These are phyloP conservation scores for Hypoxylon fragiforme DNA, from an alignment of 495 filamentous ascomycete species.

Conservation along the genomic window DNA sequence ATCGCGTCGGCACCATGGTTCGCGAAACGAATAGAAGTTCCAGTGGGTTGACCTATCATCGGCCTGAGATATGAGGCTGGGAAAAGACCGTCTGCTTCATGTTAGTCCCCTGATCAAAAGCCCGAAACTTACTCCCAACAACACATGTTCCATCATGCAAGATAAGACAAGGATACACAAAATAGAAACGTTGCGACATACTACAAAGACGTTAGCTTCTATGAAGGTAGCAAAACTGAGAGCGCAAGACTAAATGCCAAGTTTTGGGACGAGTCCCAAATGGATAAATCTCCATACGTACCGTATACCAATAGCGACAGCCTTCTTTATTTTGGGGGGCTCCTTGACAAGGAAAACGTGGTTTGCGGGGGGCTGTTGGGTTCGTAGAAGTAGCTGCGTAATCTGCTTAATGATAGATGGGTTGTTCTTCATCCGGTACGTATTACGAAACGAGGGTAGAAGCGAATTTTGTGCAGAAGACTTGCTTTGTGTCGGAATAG, in stretches of 20 bases:
- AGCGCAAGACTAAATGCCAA: background rate
- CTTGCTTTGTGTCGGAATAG: constrained; percentile 40
- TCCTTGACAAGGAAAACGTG: constrained; percentile 75
- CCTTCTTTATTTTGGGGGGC: constrained; percentile 72
- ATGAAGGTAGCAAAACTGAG: background rate
- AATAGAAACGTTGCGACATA: constrained; percentile 1
- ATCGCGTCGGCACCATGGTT: constrained; percentile 85
- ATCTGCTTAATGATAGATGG: constrained; percentile 75
- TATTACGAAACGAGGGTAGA: constrained; percentile 68
- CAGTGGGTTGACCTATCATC: constrained; percentile 91
- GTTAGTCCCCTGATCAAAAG: background rate
- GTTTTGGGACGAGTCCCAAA: too few species aligned
- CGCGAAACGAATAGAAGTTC: constrained; percentile 91
- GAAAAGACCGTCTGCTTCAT: constrained; percentile 70
- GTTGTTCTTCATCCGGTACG: constrained; percentile 66
- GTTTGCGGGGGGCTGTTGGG: constrained; percentile 60
- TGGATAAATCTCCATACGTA: background rate
- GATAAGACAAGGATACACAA: background rate
- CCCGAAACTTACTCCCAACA: background rate
- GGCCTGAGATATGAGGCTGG: constrained; percentile 81
- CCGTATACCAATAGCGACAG: constrained; percentile 85
- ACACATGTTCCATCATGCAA: background rate
- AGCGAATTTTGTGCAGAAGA: constrained; percentile 61
- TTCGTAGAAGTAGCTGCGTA: constrained; percentile 64
- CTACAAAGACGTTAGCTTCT: background rate